A percentile compares a stretch with the other conserved stretches of the same genome.
Conservation (phyloP, 73 alveolate genomes). For the Paramecium pentaurelia region DNA sequence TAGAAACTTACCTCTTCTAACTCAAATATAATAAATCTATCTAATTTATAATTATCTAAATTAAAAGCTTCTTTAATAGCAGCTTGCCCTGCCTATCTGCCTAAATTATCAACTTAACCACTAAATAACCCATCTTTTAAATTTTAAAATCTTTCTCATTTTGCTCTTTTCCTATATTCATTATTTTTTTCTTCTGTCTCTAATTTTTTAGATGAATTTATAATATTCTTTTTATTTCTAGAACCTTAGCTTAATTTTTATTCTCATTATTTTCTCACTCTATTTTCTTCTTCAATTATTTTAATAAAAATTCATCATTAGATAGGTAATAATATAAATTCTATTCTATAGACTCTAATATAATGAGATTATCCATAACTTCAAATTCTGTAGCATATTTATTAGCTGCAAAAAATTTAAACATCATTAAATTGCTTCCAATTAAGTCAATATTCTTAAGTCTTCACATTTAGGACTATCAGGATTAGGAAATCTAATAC, state of each 20-base stretch:
- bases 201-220: background rate
- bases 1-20: background rate
- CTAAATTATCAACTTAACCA: background rate
- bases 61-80: background rate
- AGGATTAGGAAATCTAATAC: background rate
- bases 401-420: background rate
- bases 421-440: background rate
- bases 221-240: background rate
- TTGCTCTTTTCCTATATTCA: background rate
- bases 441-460: background rate
- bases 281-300: background rate
- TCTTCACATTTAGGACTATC: background rate
- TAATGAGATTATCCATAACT: background rate
- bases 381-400: background rate
- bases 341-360: background rate
- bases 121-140: background rate
- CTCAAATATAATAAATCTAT: background rate
- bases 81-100: background rate
- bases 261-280: background rate
- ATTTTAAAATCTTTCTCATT: background rate
- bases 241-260: background rate
- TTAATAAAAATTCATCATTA: background rate
- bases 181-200: background rate
- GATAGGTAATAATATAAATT: background rate
- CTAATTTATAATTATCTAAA: background rate